Evolutionary conservation across 768 basidiomycete genomes (phyloP), one percentile per base, ranked within the genome.

Genomic region (Hydnum rufescens): DNA sequence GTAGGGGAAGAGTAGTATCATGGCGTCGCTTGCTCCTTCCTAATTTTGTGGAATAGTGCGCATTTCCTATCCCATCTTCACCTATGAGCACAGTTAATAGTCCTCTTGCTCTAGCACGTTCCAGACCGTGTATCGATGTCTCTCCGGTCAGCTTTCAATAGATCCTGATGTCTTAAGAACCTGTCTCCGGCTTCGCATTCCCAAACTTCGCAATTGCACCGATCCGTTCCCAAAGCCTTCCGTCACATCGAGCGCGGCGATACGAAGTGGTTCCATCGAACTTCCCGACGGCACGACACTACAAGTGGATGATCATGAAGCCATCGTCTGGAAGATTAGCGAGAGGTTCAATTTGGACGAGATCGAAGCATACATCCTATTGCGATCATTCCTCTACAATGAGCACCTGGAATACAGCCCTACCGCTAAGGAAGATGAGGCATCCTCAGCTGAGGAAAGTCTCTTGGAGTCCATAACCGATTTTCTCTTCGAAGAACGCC

Each of bases 401-500:
- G 74, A 80, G 62, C 64, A 68, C 28, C 68, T 75, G n/a, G 65
- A 67, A 46, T 63, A 62, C 4, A 67, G 65, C 4, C 64, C 79
- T 58, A 68, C 71, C 5, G 71, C 74, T 30, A 76, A 79, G 57
- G 23, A 44, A 44, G n/a, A 23, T 31, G 44, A 55, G 16, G 55
- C 32, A 5, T 28, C 34, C 18, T 34, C 54, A 43, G n/a, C 32
- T 31, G 55, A 49, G 22, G 28, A 42, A 22, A 26, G 25, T 16
- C 67, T 83, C 16, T 64, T 86, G 28, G 74, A 77, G 52, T 74
- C 76, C 26, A 77, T 93, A 58, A 81, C 80, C 0, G 75, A 78
- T 4, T 89, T 86, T 72, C 85, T 84, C 64, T 76, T 77, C 57
- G 77, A 80, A 3, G 89, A 96, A 63, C 73, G 81, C 8, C 72